These are phyloP conservation scores for Viridothelium virens DNA, from an alignment of 495 filamentous ascomycete species.

Conservation along the genomic window DNA sequence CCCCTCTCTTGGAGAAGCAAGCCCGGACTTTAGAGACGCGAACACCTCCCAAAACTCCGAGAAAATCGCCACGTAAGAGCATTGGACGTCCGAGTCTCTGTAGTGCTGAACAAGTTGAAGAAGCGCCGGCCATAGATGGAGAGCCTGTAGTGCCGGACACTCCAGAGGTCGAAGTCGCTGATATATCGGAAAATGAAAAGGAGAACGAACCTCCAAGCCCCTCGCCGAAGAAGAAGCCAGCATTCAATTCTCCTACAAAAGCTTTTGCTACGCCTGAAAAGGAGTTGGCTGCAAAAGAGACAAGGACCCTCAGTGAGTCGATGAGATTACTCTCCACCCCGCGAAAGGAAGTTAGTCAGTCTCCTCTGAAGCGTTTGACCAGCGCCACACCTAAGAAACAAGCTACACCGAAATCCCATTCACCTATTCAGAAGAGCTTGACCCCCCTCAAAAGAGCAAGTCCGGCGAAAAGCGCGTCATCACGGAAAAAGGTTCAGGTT, in stretches of 20 bases:
- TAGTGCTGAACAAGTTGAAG: slow-evolving; percentile 24
- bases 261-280: slow-evolving; percentile 14
- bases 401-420: slow-evolving; percentile 14
- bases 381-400: slow-evolving; percentile 30
- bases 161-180: background rate
- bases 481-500: background rate
- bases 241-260: background rate
- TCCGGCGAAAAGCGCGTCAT: background rate
- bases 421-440: background rate
- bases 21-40: slow-evolving; percentile 16
- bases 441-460: slow-evolving; percentile 2
- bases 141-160: slow-evolving; percentile 21
- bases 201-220: slow-evolving; percentile 6
- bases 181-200: background rate
- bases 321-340: slow-evolving; percentile 37
- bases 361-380: slow-evolving; percentile 22
- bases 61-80: slow-evolving; percentile 6
- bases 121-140: slow-evolving; percentile 35
- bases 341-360: slow-evolving; percentile 26
- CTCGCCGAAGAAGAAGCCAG: slow-evolving; percentile 3
- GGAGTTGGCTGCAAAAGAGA: slow-evolving; percentile 23
- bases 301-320: slow-evolving; percentile 27
- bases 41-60: slow-evolving; percentile 14
- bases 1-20: slow-evolving; percentile 41
- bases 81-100: background rate